phyloP scores from a whole-genome alignment of 495 filamentous ascomycete species.

The Aspergillus bridgeri region DNA sequence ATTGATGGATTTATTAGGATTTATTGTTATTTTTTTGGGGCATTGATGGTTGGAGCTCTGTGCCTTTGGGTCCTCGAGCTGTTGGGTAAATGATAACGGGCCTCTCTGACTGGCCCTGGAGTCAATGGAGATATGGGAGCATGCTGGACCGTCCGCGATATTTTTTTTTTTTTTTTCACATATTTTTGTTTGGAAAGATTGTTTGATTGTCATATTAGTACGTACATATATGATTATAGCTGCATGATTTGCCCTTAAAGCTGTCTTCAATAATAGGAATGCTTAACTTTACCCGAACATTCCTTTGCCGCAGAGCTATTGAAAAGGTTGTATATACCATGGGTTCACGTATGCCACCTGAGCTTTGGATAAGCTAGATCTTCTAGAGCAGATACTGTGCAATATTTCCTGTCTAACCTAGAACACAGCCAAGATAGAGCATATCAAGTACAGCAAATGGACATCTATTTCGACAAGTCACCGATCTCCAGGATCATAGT shows the following conservation, averaged over 20 bases:
- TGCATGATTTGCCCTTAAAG: not conserved
- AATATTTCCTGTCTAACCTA: not conserved
- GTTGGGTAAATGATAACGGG: not conserved
- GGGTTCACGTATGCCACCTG: too few species aligned
- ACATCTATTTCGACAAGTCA: not conserved
- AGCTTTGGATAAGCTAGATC: too few species aligned
- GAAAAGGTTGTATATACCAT: not conserved
- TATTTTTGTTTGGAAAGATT: not conserved
- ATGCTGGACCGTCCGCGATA: too few species aligned
- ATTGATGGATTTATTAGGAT: constrained; percentile 4
- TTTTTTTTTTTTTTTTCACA: too few species aligned
- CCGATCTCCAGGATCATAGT: not conserved
- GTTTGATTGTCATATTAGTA: not conserved
- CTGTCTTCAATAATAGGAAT: not conserved
- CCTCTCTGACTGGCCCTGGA: not conserved
- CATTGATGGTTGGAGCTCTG: not conserved
- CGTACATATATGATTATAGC: not conserved
- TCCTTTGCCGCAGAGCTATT: too few species aligned
- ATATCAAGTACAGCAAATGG: not conserved
- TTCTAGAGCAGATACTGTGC: not conserved
- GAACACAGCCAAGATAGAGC: constrained; percentile 6
- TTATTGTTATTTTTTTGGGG: constrained; percentile 11
- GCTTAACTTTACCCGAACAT: not conserved
- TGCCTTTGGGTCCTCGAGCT: not conserved
- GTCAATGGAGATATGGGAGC: not conserved